phyloP scores from a whole-genome alignment of 352 stramenopile species.

The Globisporangium okanoganense region DNA sequence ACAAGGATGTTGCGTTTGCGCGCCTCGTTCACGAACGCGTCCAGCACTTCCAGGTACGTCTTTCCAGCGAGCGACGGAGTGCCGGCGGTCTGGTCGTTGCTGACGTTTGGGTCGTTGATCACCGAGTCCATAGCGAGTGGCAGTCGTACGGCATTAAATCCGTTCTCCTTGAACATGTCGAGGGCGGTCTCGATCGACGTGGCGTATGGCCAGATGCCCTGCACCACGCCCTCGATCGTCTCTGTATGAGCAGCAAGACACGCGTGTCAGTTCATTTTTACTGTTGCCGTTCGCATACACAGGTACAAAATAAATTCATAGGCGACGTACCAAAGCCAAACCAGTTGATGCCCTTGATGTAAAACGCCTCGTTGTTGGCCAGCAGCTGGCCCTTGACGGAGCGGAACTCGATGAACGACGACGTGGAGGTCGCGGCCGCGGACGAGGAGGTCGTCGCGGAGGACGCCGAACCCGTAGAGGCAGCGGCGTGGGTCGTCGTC shows the following conservation, averaged over 20 bases:
- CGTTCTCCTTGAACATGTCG: constrained; percentile 40
- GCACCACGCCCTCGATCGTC: constrained; percentile 51
- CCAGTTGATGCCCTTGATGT: constrained; percentile 75
- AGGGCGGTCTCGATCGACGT: constrained; percentile 49
- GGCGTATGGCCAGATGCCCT: constrained; percentile 63
- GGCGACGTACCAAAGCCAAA: constrained; percentile 47
- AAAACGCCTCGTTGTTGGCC: constrained; percentile 48
- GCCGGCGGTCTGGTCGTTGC: constrained; percentile 41
- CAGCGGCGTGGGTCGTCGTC: background rate
- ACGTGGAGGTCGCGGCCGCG: background rate
- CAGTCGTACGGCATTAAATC: constrained; percentile 59
- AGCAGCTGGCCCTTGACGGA: constrained; percentile 52
- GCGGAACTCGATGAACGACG: constrained; percentile 59
- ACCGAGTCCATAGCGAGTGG: constrained; percentile 69
- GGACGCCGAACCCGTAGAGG: background rate
- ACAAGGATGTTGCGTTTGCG: constrained; percentile 66
- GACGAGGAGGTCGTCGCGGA: background rate
- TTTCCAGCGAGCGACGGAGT: constrained; percentile 34
- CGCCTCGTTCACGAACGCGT: constrained; percentile 47
- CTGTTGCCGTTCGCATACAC: background rate
- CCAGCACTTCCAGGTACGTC: constrained; percentile 59
- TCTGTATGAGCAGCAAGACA: constrained; percentile 21
- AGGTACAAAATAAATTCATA: background rate
- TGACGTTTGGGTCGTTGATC: constrained; percentile 39
- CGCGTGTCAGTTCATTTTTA: background rate